Conservation (phyloP, 2,329 filamentous ascomycete species). For the Pseudopithomyces chartarum region DNA sequence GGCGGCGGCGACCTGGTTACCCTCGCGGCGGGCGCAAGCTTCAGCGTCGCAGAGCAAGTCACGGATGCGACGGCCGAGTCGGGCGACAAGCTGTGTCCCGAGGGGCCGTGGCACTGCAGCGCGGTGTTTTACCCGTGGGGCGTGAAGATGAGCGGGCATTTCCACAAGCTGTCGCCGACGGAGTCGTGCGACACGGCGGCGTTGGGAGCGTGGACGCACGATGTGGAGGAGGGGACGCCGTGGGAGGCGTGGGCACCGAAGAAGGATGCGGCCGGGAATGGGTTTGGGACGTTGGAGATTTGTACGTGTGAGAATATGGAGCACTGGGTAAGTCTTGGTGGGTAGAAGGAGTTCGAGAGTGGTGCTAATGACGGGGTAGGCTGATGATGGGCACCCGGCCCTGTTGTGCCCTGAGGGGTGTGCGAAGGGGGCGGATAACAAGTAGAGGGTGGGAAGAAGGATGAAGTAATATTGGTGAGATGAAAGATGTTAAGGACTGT, state of each 20-base stretch:
- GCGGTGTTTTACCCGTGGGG: not conserved
- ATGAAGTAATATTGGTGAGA: too few relatives aligned
- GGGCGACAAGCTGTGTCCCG: not conserved
- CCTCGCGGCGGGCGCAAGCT: not conserved
- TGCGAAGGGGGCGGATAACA: not conserved
- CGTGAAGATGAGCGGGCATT: not conserved
- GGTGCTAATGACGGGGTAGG: too few relatives aligned
- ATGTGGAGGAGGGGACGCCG: not conserved
- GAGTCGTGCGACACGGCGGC: not conserved
- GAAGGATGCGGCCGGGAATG: not conserved
- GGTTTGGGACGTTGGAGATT: not conserved
- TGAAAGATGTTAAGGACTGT: too few relatives aligned
- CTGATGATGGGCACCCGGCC: not conserved
- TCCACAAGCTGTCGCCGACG: not conserved
- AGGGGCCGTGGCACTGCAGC: not conserved
- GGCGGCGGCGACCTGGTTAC: not conserved
- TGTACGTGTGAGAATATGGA: not conserved
- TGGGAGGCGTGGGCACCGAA: not conserved
- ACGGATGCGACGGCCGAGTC: not conserved
- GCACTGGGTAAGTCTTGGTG: not conserved
- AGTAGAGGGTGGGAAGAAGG: too few relatives aligned
- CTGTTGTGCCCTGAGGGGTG: not conserved
- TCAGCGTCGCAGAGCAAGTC: not conserved
- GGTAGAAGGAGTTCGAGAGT: too few relatives aligned
- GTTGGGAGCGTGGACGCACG: not conserved